Evolutionary conservation across 768 basidiomycete species (phyloP).

Genomic region (Lactarius sp.): DNA sequence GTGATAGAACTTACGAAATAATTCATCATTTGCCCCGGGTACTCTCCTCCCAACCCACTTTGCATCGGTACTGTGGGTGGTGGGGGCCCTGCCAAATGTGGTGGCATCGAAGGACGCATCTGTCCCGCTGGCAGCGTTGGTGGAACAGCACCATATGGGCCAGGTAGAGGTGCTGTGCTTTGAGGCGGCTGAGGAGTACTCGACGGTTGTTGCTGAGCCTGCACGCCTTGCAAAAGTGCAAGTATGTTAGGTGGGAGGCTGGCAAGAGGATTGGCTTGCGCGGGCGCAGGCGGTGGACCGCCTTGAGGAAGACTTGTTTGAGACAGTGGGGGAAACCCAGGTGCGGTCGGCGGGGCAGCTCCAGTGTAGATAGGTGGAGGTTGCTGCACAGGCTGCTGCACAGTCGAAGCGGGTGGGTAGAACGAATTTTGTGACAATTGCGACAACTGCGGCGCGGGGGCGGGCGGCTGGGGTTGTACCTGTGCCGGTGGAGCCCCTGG

Average conservation of each 20-base stretch:
- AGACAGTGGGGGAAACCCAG: conserved; percentile 22
- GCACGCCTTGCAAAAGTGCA: conserved; percentile 22
- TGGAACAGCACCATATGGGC: conserved; percentile 23
- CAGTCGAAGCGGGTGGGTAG: conserved; percentile 39
- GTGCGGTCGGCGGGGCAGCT: conserved; percentile 16
- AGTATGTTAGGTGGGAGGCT: conserved; percentile 24
- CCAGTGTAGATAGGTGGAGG: conserved; percentile 25
- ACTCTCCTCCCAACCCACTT: conserved; percentile 25
- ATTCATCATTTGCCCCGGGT: conserved; percentile 64
- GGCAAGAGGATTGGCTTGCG: conserved; percentile 15
- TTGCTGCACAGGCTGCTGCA: conserved; percentile 31
- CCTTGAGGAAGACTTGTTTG: conserved; percentile 20
- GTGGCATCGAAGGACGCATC: conserved; percentile 44
- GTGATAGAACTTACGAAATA: conserved; percentile 49
- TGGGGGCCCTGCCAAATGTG: conserved; percentile 40
- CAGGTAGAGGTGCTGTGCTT: conserved; percentile 11
- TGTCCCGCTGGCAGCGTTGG: conserved; percentile 36
- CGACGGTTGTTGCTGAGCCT: conserved; percentile 25
- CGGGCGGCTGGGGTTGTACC: conserved; percentile 28
- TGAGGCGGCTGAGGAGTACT: conserved; percentile 24
- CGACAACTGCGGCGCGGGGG: conserved; percentile 28
- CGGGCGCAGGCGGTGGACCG: background rate
- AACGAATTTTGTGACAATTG: conserved; percentile 35
- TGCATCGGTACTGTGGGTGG: conserved; percentile 24
- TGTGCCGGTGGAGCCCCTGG: conserved; percentile 36